phyloP scores from a whole-genome alignment of 805 yeast genomes.

The Teunomyces stri region DNA sequence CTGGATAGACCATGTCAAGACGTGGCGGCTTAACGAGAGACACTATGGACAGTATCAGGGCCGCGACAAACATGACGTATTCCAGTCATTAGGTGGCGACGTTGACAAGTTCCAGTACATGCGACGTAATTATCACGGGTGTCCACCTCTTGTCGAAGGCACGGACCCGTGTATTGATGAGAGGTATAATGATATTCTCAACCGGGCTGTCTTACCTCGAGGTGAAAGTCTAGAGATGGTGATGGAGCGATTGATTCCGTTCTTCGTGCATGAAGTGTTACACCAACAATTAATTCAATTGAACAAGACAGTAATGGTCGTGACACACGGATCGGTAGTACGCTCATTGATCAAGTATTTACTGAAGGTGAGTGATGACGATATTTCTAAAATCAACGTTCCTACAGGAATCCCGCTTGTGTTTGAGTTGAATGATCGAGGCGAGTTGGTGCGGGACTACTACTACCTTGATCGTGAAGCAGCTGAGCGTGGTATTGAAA shows the following conservation, averaged over 20 bases:
- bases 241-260: conserved; percentile 40
- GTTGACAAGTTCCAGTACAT: conserved; percentile 35
- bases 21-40: conserved; percentile 44
- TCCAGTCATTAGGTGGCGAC: conserved; percentile 29
- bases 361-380: conserved; percentile 33
- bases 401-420: conserved; percentile 47
- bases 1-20: conserved; percentile 38
- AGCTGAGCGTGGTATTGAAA: conserved; percentile 38
- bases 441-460: conserved; percentile 24
- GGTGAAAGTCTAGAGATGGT: conserved; percentile 42
- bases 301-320: conserved; percentile 33
- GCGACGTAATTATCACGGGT: conserved; percentile 36
- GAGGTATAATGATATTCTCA: conserved; percentile 26
- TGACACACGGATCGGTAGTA: conserved; percentile 44
- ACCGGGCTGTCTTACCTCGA: conserved; percentile 26
- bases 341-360: conserved; percentile 40
- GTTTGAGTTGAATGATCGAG: conserved; percentile 35
- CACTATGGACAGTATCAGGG: conserved; percentile 47
- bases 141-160: conserved; percentile 32
- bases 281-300: conserved; percentile 19
- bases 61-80: conserved; percentile 35
- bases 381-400: conserved; percentile 38
- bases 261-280: conserved; percentile 28
- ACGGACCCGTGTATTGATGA: conserved; percentile 35
- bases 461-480: conserved; percentile 41